phyloP scores from a whole-genome alignment of 768 basidiomycete genomes.

The Suillus americanus region DNA sequence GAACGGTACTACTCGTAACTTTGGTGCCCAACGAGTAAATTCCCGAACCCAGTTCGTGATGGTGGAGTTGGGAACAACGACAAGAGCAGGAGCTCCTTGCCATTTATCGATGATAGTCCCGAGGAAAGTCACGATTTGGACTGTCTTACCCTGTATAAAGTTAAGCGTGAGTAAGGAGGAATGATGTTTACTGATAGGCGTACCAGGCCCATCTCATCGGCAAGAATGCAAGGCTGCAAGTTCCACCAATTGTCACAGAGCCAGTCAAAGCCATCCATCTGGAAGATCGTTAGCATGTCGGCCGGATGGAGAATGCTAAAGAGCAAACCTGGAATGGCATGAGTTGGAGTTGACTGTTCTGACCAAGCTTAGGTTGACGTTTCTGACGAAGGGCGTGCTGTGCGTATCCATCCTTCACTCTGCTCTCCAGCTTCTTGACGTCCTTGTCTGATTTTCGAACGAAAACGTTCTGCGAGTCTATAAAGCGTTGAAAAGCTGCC shows the following conservation, averaged over 20 bases:
- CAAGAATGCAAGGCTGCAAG: slow-evolving; percentile 81
- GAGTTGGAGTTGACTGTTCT: slow-evolving; percentile 58
- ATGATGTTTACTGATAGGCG: slow-evolving; percentile 14
- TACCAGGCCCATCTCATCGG: slow-evolving; percentile 97
- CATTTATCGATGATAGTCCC: slow-evolving; percentile 59
- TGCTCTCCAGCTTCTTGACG: slow-evolving; percentile 46
- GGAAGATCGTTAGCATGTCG: slow-evolving; percentile 12
- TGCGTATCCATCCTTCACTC: slow-evolving; percentile 57
- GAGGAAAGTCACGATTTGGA: slow-evolving; percentile 86
- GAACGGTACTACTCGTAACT: slow-evolving; percentile 78
- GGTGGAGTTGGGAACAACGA: slow-evolving; percentile 96
- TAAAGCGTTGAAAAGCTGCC: slow-evolving; percentile 63
- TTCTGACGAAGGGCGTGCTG: slow-evolving; percentile 42
- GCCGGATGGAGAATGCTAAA: background rate
- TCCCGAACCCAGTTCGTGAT: slow-evolving; percentile 96
- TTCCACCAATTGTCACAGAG: slow-evolving; percentile 88
- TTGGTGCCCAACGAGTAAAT: slow-evolving; percentile 74
- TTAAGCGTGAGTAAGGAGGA: slow-evolving; percentile 10
- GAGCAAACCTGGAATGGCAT: slow-evolving; percentile 82
- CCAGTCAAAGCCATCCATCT: slow-evolving; percentile 86
- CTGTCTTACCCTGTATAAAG: slow-evolving; percentile 74
- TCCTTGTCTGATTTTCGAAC: slow-evolving; percentile 50
- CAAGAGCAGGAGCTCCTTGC: slow-evolving; percentile 73
- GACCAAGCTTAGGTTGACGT: slow-evolving; percentile 65
- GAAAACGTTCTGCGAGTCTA: slow-evolving; percentile 58